A percentile compares a stretch with the other conserved stretches of the same genome.
Evolutionary conservation across 1,284 basidiomycete species (phyloP).

Genomic region (Cutaneotrichosporon sp.): DNA sequence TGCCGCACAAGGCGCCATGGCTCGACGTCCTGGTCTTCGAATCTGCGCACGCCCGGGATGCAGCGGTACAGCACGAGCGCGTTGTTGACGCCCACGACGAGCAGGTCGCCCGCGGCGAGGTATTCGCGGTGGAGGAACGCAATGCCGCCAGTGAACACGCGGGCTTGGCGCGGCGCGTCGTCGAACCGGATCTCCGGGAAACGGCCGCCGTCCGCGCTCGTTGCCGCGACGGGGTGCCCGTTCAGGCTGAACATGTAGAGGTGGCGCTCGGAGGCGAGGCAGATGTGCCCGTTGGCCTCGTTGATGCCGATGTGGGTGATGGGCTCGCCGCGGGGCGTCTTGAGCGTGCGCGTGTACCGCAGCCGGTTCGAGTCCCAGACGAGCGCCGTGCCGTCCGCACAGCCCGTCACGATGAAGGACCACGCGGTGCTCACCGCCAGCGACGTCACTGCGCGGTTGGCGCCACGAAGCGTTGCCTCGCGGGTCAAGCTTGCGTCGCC

Average conservation of each 20-base stretch:
- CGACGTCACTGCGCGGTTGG: slow-evolving; percentile 67
- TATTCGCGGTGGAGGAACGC: slow-evolving; percentile 50
- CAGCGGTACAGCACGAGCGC: slow-evolving; percentile 41
- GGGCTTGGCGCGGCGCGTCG: slow-evolving; percentile 2
- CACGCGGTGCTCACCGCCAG: slow-evolving; percentile 76
- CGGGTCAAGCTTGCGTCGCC: slow-evolving; percentile 55
- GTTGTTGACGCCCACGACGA: slow-evolving; percentile 45
- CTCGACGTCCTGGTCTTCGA: slow-evolving; percentile 34
- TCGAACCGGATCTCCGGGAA: slow-evolving; percentile 23
- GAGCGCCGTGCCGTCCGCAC: slow-evolving; percentile 78
- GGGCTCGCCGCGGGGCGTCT: slow-evolving; percentile 61
- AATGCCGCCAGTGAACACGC: slow-evolving; percentile 46
- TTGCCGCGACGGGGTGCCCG: slow-evolving; percentile 50
- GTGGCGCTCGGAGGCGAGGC: slow-evolving; percentile 38
- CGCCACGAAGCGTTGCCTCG: slow-evolving; percentile 75
- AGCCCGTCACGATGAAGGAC: slow-evolving; percentile 82
- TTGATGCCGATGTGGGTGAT: slow-evolving; percentile 76
- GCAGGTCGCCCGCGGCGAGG: slow-evolving; percentile 40
- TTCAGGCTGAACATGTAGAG: slow-evolving; percentile 53
- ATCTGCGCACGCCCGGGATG: slow-evolving; percentile 36
- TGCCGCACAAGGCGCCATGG: slow-evolving; percentile 48
- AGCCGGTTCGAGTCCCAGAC: slow-evolving; percentile 90
- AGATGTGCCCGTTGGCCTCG: slow-evolving; percentile 70
- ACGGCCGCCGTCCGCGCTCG: slow-evolving; percentile 28
- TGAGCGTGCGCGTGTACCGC: slow-evolving; percentile 71